phyloP scores from a whole-genome alignment of 768 basidiomycete species.

The Leccinum pellstonianum region DNA sequence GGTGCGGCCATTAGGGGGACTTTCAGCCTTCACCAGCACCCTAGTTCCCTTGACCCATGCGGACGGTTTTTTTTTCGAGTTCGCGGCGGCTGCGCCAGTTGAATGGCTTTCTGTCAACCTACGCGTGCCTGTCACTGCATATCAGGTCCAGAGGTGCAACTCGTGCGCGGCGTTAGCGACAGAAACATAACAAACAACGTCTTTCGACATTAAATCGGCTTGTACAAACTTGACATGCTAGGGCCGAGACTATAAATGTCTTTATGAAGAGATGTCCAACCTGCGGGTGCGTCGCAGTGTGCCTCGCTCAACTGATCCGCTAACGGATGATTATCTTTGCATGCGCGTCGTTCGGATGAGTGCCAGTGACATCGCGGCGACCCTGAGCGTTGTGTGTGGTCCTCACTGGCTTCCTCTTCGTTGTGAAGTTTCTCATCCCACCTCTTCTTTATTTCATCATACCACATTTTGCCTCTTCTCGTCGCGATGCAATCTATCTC shows the following conservation, averaged over 20 bases:
- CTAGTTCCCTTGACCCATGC: conserved; percentile 1
- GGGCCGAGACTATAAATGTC: neutral
- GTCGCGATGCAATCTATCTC: neutral
- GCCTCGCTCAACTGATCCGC: neutral
- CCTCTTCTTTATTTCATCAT: neutral
- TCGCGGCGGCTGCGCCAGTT: neutral
- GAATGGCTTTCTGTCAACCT: neutral
- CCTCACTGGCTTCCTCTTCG: neutral
- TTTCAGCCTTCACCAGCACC: neutral
- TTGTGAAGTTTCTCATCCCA: neutral
- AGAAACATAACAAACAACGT: neutral
- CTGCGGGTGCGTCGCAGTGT: neutral
- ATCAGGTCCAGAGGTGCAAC: neutral
- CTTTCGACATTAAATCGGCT: neutral
- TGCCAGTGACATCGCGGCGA: neutral
- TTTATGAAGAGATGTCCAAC: neutral
- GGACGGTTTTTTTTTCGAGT: conserved; percentile 1
- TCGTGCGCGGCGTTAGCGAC: neutral
- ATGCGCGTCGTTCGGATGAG: neutral
- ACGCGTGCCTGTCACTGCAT: neutral
- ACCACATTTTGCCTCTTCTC: neutral
- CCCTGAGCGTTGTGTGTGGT: neutral
- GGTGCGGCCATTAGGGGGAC: conserved; percentile 2
- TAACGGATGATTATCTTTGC: neutral
- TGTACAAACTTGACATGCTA: neutral